Evolutionary conservation across 257 asterid species (phyloP), one percentile per base, ranked within the genome.

Genomic region (Perilla frutescens): DNA sequence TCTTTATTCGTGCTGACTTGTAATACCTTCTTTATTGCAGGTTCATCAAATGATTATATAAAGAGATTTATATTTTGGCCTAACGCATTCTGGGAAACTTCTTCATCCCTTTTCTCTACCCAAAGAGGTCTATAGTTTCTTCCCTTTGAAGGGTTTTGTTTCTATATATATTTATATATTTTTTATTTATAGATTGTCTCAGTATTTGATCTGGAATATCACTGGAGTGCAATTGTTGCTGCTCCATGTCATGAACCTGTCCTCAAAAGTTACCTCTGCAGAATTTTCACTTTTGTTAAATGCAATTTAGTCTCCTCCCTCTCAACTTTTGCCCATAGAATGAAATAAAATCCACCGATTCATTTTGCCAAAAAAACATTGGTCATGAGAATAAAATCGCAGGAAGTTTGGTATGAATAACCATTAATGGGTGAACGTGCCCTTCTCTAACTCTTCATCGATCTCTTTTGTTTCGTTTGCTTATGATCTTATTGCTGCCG

Each of bases 1-100:
- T 41, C 5, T 13, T 2, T 4, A 2, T 48, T 58, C n/a, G 56
- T 54, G 39, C 81, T 70, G 39, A 53, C 73, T 12, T 41, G 15
- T 14, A 11, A 57, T 57, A 32, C 51, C 73, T 73, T 71, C 61
- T 53, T 1, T 55, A 41, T 51, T 70, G 68, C 81, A 84, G 88
- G 84, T 71, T 78, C 72, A 53, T 68, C 68, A 66, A 75, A 62
- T 64, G 44, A 11, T 55, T 70, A n/a, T 36, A 72, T 49, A 70
- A 51, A 47, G 3, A 31, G 11, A 11, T 58, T 68, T 44, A 70
- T 63, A 61, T 44, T 54, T 20, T 54, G 43, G 72, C 74, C 66
- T 10, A 66, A 59, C 72, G 56, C 69, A 60, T 29, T 31, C 32
- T 6, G 57, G 59, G 61, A 9, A 20, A 62, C 57, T 73, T 29